phyloP scores from a whole-genome alignment of 2,329 filamentous ascomycete genomes.

The Parascedosporium putredinis region DNA sequence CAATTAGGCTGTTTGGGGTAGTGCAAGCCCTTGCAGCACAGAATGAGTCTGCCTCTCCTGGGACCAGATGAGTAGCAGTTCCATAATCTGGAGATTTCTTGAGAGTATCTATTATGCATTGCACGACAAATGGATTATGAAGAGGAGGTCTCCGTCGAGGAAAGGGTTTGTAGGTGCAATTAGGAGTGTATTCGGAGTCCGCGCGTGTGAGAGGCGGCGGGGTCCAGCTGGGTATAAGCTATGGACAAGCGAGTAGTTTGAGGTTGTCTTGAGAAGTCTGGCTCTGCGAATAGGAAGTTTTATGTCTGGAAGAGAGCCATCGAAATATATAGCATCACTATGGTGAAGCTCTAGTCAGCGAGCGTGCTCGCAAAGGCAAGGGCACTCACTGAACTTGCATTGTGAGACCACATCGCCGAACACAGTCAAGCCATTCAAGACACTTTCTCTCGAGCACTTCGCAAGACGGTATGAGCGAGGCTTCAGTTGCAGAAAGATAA shows the following conservation, averaged over 20 bases:
- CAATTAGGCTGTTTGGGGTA: constrained; percentile 41
- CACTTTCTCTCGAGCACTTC: constrained; percentile 45
- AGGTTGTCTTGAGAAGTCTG: constrained; percentile 43
- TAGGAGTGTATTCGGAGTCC: not conserved
- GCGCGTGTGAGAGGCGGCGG: constrained; percentile 9
- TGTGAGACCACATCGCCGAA: constrained; percentile 42
- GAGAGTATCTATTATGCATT: constrained; percentile 64
- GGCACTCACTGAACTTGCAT: constrained; percentile 41
- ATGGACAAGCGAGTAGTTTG: constrained; percentile 23
- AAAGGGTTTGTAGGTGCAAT: not conserved
- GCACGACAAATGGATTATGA: constrained; percentile 53
- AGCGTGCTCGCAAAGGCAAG: not conserved
- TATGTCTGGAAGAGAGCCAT: constrained; percentile 62
- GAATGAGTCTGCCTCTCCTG: constrained; percentile 76
- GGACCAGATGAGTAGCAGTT: constrained; percentile 46
- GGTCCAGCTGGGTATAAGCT: constrained; percentile 16
- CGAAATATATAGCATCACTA: constrained; percentile 69
- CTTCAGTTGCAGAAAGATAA: constrained; percentile 42
- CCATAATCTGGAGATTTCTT: constrained; percentile 29
- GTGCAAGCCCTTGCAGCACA: constrained; percentile 55
- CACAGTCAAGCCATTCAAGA: constrained; percentile 50
- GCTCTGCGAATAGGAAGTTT: constrained; percentile 55
- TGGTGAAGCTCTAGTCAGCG: constrained; percentile 1
- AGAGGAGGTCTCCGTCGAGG: constrained; percentile 19
- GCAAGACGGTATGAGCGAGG: constrained; percentile 49